Evolutionary conservation across 306 rosid genomes (phyloP).

Genomic region (Cicer arietinum): DNA sequence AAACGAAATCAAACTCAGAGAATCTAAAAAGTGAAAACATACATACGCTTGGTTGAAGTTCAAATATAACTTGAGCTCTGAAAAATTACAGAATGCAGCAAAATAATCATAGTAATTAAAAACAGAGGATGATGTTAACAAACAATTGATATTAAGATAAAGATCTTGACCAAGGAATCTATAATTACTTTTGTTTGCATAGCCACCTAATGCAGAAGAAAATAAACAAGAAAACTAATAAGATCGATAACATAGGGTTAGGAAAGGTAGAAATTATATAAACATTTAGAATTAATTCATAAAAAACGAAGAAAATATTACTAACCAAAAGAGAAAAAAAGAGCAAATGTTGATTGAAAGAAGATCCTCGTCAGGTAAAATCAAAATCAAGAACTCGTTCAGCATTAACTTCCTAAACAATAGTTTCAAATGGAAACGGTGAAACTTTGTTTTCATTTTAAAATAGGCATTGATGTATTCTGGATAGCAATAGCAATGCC

Average conservation of each 20-base stretch:
- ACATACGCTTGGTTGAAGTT: too few species aligned
- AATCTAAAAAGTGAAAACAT: too few species aligned
- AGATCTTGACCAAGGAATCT: too few species aligned
- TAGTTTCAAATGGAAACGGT: slow-evolving; percentile 35
- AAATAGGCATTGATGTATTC: slow-evolving; percentile 36
- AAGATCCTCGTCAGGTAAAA: slow-evolving; percentile 36
- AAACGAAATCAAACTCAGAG: too few species aligned
- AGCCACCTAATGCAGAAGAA: neutral
- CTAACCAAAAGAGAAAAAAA: neutral
- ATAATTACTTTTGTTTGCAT: too few species aligned
- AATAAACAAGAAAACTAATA: neutral
- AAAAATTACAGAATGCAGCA: too few species aligned
- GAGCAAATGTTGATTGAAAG: neutral
- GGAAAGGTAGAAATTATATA: too few species aligned
- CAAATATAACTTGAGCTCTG: too few species aligned
- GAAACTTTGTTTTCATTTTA: slow-evolving; percentile 19
- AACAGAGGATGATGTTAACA: too few species aligned
- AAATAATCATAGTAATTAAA: too few species aligned
- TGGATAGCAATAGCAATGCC: slow-evolving; percentile 15
- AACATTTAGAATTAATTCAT: too few species aligned
- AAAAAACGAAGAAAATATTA: neutral
- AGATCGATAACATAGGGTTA: neutral
- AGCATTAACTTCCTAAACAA: slow-evolving; percentile 40
- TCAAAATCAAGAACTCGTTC: slow-evolving; percentile 41
- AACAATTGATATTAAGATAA: too few species aligned